Percentiles rank a stretch among this genome's conserved stretches.
Evolutionary conservation across 768 basidiomycete genomes (phyloP).

Genomic region (Scleroderma citrinum): DNA sequence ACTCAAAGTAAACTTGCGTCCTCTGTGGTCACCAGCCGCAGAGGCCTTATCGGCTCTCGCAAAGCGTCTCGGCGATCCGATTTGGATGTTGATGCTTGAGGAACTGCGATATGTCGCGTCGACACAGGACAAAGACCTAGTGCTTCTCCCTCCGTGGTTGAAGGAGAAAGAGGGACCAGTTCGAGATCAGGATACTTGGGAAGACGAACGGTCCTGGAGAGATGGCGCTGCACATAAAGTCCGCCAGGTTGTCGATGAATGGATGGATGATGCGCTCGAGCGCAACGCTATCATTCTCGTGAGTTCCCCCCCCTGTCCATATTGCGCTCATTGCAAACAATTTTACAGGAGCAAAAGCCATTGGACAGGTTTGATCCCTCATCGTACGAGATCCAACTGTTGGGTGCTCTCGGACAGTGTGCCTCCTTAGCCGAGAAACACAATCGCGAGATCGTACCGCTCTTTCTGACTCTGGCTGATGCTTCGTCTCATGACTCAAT

Average conservation of each 20-base stretch:
- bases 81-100: slow-evolving; percentile 67
- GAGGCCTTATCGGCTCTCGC: slow-evolving; percentile 53
- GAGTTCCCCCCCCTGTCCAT: slow-evolving; percentile 2
- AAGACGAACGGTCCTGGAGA: slow-evolving; percentile 71
- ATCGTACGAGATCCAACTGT: slow-evolving; percentile 78
- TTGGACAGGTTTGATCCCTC: slow-evolving; percentile 61
- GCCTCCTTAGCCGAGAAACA: slow-evolving; percentile 77
- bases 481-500: slow-evolving; percentile 12
- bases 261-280: slow-evolving; percentile 35
- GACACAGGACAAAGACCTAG: background rate
- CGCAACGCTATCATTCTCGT: slow-evolving; percentile 32
- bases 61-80: slow-evolving; percentile 54
- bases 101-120: slow-evolving; percentile 43
- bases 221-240: slow-evolving; percentile 68
- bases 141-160: slow-evolving; percentile 24
- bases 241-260: slow-evolving; percentile 41
- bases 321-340: too few species aligned
- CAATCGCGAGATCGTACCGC: slow-evolving; percentile 79
- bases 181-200: slow-evolving; percentile 36
- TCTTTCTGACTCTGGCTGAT: slow-evolving; percentile 58
- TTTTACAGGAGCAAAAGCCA: slow-evolving; percentile 32
- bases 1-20: slow-evolving; percentile 88
- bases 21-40: slow-evolving; percentile 81
- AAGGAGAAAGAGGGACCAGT: slow-evolving; percentile 14
- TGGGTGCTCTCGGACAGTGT: slow-evolving; percentile 63